Base-by-base conservation (phyloP, 164 flowering plant genomes). In the Platanus orientalis region DNA sequence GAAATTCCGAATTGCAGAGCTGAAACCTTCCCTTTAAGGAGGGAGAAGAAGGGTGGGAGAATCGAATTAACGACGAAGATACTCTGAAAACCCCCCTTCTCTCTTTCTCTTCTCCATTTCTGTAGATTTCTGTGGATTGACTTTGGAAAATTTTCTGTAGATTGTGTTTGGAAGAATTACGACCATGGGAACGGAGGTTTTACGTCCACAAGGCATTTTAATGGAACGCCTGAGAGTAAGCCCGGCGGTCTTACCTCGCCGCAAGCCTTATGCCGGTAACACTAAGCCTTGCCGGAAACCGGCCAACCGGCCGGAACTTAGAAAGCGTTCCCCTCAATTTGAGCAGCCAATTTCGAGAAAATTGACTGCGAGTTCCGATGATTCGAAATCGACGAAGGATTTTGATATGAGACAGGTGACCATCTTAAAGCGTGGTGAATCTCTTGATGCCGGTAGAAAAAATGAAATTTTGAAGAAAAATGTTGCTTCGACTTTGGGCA, bases 351-450 rank as follows among this genome's bases (percentile, higher is more conserved):
- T 40, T 48, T 57, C 55, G 39, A 50, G 13, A 40, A 62, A 47
- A 39, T 42, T 66, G 50, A n/a, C 62, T 57, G 57, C 40, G 20
- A 34, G 16, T 5, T 16, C 20, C 20, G 51, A 30, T n/a, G 71
- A 58, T 19, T 53, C 7, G 11, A 48, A 36, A 23, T 50, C 74
- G 4, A 63, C 47, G 6, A 70, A 58, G 54, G 64, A 59, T 44
- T 62, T 72, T 10, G 71, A 65, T 9, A 61, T 73, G 67, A 79
- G 86, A 3, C 75, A 70, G 42, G 82, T 81, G 30, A 76, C 63
- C 60, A 79, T 81, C 69, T 65, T 83, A 26, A 79, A 72, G 51
- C 64, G 84, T 19, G 85, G 82, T 1, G 77, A 79, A 39, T 60
- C 73, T 19, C 56, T 79, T 20, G 47, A 58, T 12, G 25, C 48